These are phyloP conservation scores for Calamus simplicifolius DNA, from an alignment of 176 grass and related monocot genomes.

Conservation along the genomic window DNA sequence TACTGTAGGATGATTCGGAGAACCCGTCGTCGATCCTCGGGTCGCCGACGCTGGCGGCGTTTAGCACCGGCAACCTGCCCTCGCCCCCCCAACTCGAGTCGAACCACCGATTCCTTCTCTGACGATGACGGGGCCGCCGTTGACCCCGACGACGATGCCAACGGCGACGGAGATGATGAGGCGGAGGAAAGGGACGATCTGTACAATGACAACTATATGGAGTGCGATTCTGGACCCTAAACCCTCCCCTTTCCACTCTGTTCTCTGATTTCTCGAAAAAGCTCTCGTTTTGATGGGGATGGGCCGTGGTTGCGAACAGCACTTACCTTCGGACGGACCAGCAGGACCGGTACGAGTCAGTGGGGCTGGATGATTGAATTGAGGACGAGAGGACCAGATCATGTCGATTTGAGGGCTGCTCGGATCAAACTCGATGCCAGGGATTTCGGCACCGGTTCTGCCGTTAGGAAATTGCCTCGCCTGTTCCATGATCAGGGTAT, in stretches of 20 bases:
- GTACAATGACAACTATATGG: constrained; percentile 83
- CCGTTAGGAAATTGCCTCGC: constrained; percentile 70
- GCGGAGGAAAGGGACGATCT: constrained; percentile 94
- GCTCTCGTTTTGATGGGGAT: not conserved
- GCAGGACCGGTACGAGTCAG: constrained; percentile 78
- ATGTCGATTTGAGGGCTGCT: constrained; percentile 82
- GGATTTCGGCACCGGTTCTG: constrained; percentile 38
- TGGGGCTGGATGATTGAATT: constrained; percentile 75
- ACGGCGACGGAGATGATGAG: constrained; percentile 26
- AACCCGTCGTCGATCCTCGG: constrained; percentile 65
- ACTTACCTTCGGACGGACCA: constrained; percentile 84
- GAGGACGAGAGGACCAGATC: constrained; percentile 99
- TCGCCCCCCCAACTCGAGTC: constrained; percentile 55
- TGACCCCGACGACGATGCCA: constrained; percentile 53
- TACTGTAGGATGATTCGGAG: constrained; percentile 62
- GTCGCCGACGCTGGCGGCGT: constrained; percentile 57
- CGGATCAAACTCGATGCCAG: constrained; percentile 72
- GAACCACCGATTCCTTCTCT: constrained; percentile 69
- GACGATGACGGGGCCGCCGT: constrained; percentile 80
- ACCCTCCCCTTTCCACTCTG: not conserved
- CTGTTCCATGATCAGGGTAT: constrained; percentile 96
- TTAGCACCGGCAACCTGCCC: constrained; percentile 56
- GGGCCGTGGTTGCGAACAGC: constrained; percentile 16
- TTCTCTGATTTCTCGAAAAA: not conserved
- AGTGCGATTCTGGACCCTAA: constrained; percentile 28